phyloP scores from a whole-genome alignment of 805 yeast genomes.

The Wickerhamomyces bovis region DNA sequence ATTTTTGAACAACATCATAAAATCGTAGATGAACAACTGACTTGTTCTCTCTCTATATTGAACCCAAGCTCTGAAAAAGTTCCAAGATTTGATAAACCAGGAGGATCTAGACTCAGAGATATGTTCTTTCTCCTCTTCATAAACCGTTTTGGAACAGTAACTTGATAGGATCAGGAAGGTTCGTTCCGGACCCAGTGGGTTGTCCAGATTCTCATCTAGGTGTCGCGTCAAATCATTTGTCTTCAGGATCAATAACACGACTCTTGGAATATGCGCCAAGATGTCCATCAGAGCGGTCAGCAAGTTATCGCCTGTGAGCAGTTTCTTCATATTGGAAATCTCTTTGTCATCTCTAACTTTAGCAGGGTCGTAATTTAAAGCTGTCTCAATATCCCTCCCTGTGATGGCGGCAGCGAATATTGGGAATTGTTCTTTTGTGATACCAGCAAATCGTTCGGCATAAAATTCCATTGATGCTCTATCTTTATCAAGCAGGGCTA shows the following conservation, averaged over 20 bases:
- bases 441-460: slow-evolving; percentile 74
- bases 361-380: slow-evolving; percentile 57
- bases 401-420: slow-evolving; percentile 91
- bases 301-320: slow-evolving; percentile 56
- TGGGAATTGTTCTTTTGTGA: slow-evolving; percentile 71
- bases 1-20: slow-evolving; percentile 11
- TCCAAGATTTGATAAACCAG: neutral
- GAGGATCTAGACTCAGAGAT: slow-evolving; percentile 1
- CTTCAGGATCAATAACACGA: slow-evolving; percentile 79
- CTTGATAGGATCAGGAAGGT: slow-evolving; percentile 85
- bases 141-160: slow-evolving; percentile 80
- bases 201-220: slow-evolving; percentile 75
- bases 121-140: slow-evolving; percentile 52
- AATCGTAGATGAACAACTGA: slow-evolving; percentile 14
- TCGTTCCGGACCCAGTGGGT: slow-evolving; percentile 82
- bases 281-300: slow-evolving; percentile 74
- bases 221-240: slow-evolving; percentile 91
- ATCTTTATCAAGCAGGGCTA: slow-evolving; percentile 73
- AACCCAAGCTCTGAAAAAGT: slow-evolving; percentile 26
- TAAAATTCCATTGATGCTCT: slow-evolving; percentile 59
- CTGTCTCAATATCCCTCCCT: slow-evolving; percentile 81
- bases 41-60: slow-evolving; percentile 12
- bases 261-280: slow-evolving; percentile 73
- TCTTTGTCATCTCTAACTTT: slow-evolving; percentile 55
- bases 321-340: slow-evolving; percentile 56